Base-by-base conservation (phyloP, 2,329 filamentous ascomycete species). In the Cladosporium sp. region DNA sequence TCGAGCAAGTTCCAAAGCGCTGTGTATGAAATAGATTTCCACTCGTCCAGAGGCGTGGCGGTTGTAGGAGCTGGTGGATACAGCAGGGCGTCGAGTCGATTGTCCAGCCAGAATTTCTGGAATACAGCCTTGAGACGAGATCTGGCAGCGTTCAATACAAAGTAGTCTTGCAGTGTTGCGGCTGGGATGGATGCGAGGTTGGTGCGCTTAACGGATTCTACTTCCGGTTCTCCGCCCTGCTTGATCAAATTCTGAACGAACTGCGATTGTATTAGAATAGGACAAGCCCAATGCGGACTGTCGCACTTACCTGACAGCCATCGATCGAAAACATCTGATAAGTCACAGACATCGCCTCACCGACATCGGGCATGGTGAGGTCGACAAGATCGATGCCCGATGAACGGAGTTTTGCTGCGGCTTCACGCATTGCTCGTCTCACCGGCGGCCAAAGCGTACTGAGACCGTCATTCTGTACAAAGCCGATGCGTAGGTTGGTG, bases 1-100 rank as follows among this genome's bases (percentile, higher is more conserved):
- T 89, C 85, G 1, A 89, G 77, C 38, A 88, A 66, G 66, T 89
- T 89, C 84, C 85, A 88, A 59, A 85, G 79, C 1, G 80, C 74
- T 0, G 84, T 86, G 64, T 89, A 89, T 80, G 51, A 57, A 28
- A 43, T 52, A 34, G 19, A 34, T 20, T 30, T 51, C 38, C 54
- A 82, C 37, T 72, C 75, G 63, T 82, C 69, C 63, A 84, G 77
- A 60, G 81, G 72, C 5, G 77, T 81, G 28, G 82, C 81, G 3
- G 76, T 75, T 3, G 78, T 77, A 1, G 83, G 81, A 0, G 78
- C 81, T 1, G 76, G 80, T 0, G 85, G 85, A 59, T 81, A 85
- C 1, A 88, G 72, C 49, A 88, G 81, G 0, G 84, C 81, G 67
- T 88, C 85, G 7, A 85, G 50, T 5, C 39, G 37, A 20, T 58